These are phyloP conservation scores for Wickerhamomyces hampshirensis DNA, from an alignment of 805 yeast genomes.

Conservation along the genomic window DNA sequence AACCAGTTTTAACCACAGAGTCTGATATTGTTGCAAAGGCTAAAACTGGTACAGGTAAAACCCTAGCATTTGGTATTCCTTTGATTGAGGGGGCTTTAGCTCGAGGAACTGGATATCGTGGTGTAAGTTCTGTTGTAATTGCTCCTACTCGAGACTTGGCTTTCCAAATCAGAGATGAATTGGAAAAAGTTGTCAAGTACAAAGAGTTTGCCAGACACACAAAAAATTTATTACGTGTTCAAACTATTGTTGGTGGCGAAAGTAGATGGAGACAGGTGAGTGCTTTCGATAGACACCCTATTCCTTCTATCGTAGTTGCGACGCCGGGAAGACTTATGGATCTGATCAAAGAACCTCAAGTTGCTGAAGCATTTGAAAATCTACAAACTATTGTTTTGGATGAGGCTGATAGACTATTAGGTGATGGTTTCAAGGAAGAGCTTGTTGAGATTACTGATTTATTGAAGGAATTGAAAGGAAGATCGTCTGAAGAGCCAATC, in stretches of 20 bases:
- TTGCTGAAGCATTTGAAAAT: constrained; percentile 41
- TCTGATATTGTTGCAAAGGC: constrained; percentile 80
- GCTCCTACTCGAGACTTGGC: constrained; percentile 94
- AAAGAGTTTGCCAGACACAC: constrained; percentile 16
- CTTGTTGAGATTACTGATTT: constrained; percentile 51
- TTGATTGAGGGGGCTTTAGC: constrained; percentile 51
- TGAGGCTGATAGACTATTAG: constrained; percentile 87
- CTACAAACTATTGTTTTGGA: constrained; percentile 71
- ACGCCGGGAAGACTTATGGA: constrained; percentile 87
- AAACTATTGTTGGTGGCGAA: constrained; percentile 67
- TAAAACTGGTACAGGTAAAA: constrained; percentile 94
- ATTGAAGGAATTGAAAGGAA: constrained; percentile 34
- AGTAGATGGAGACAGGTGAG: constrained; percentile 34
- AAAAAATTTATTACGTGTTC: constrained; percentile 33
- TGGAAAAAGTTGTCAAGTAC: constrained; percentile 40
- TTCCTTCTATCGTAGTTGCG: constrained; percentile 68
- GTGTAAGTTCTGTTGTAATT: constrained; percentile 60
- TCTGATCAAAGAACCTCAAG: constrained; percentile 42
- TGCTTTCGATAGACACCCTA: constrained; percentile 25
- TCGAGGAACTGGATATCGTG: constrained; percentile 22
- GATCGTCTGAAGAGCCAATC: constrained; percentile 31
- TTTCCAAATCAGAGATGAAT: constrained; percentile 67
- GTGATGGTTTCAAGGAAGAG: constrained; percentile 71
- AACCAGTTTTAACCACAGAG: constrained; percentile 48
- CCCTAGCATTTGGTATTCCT: constrained; percentile 85